Evolutionary conservation across 31 red algal species (phyloP).

Genomic region (Bonnemaisonia californica): DNA sequence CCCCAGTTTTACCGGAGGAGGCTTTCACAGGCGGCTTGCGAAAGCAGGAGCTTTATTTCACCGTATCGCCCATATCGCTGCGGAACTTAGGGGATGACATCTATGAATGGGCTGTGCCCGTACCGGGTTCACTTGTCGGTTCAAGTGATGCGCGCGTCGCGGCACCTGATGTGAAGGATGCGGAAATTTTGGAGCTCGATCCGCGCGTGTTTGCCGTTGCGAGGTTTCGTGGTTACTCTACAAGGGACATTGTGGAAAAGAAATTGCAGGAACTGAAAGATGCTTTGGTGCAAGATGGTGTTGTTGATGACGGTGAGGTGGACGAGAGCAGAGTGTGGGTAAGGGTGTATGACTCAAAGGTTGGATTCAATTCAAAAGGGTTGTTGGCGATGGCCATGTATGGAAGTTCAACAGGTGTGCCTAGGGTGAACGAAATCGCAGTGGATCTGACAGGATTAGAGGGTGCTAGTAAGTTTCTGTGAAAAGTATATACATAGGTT

Average conservation of each 20-base stretch:
- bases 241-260: not conserved
- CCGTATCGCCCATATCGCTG: slow-evolving; percentile 14
- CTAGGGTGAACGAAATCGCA: slow-evolving; percentile 13
- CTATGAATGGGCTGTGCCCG: slow-evolving; percentile 26
- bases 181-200: not conserved
- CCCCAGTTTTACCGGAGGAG: not conserved
- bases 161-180: not conserved
- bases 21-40: slow-evolving; percentile 26
- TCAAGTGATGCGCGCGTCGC: not conserved
- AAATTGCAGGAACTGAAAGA: not conserved
- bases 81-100: not conserved
- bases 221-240: slow-evolving; percentile 10
- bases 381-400: slow-evolving; percentile 19
- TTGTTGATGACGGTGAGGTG: not conserved
- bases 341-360: slow-evolving; percentile 9
- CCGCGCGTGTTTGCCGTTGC: not conserved
- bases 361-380: slow-evolving; percentile 25
- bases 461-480: not conserved
- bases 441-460: not conserved
- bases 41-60: slow-evolving; percentile 15
- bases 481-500: too few relatives aligned
- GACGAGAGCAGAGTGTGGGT: slow-evolving; percentile 1
- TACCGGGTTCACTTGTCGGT: slow-evolving; percentile 19
- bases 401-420: slow-evolving; percentile 12
- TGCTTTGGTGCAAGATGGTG: slow-evolving; percentile 15